Evolutionary conservation across 768 basidiomycete species (phyloP).

Genomic region (Fibroporia radiculosa): DNA sequence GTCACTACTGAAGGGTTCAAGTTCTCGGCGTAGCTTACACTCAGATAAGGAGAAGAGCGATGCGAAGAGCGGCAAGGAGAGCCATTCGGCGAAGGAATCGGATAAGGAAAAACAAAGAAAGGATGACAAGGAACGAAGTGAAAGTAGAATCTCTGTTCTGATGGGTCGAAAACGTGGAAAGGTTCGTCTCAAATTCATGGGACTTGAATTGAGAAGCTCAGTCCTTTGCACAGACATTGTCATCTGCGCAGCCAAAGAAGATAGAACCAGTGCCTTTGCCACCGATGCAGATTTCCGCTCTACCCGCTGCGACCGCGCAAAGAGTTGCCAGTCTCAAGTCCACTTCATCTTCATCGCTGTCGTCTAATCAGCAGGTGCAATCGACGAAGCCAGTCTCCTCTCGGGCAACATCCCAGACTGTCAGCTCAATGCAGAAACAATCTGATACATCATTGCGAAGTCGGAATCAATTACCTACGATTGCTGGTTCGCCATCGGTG

Average conservation of each 20-base stretch:
- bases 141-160: conserved; percentile 81
- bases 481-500: conserved; percentile 90
- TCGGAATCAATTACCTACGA: conserved; percentile 77
- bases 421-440: conserved; percentile 82
- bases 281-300: conserved; percentile 84
- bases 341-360: conserved; percentile 36
- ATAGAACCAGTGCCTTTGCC: conserved; percentile 62
- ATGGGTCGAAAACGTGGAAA: conserved; percentile 90
- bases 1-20: conserved; percentile 77
- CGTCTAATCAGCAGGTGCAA: conserved; percentile 35
- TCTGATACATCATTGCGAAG: conserved; percentile 74
- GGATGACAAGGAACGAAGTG: conserved; percentile 76
- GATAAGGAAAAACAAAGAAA: conserved; percentile 62
- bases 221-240: conserved; percentile 53
- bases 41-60: conserved; percentile 42
- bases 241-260: conserved; percentile 75
- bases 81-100: conserved; percentile 36
- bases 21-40: conserved; percentile 74
- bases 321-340: conserved; percentile 79
- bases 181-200: conserved; percentile 36
- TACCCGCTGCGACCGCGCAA: conserved; percentile 75
- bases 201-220: not conserved
- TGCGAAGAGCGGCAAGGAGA: conserved; percentile 47
- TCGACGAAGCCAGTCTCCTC: conserved; percentile 38
- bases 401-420: conserved; percentile 71